Conservation (phyloP, 139 green algal species). For the Tetraselmis chui region DNA sequence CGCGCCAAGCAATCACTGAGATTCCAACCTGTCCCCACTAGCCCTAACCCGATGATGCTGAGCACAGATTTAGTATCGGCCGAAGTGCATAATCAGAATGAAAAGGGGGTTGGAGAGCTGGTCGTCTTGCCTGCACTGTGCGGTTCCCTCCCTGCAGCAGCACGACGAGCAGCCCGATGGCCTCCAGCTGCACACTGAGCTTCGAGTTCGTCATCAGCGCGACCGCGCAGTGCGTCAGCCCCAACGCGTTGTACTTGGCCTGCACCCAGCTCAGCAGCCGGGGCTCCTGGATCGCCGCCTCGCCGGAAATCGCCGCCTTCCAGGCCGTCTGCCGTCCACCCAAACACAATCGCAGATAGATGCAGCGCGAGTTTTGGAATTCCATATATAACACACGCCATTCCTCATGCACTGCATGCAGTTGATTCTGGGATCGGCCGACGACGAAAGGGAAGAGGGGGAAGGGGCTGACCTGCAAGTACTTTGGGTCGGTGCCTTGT, state of each 20-base stretch:
- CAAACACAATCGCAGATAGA: too few species aligned
- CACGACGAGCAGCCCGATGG: conserved; percentile 18
- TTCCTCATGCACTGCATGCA: too few species aligned
- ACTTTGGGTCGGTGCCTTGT: not conserved
- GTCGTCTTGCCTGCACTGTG: conserved; percentile 11
- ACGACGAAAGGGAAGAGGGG: not conserved
- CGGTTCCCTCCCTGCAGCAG: conserved; percentile 23
- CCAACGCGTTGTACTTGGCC: conserved; percentile 25
- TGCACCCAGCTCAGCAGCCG: conserved; percentile 11
- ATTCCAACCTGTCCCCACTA: too few species aligned
- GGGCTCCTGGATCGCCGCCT: not conserved
- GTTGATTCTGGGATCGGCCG: too few species aligned
- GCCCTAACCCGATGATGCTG: too few species aligned
- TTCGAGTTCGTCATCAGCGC: conserved; percentile 18
- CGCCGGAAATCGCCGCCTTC: not conserved
- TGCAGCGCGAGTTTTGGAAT: too few species aligned
- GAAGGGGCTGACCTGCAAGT: not conserved
- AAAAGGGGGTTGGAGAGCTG: too few species aligned
- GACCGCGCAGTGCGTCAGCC: conserved; percentile 16
- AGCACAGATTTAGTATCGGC: too few species aligned
- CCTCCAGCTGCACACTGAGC: conserved; percentile 24
- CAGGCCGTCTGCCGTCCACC: not conserved
- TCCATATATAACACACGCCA: too few species aligned
- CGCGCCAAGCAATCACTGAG: too few species aligned
- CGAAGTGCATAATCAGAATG: too few species aligned